Base-by-base conservation (phyloP, 441 rosid genomes). In the Breynia disticha region DNA sequence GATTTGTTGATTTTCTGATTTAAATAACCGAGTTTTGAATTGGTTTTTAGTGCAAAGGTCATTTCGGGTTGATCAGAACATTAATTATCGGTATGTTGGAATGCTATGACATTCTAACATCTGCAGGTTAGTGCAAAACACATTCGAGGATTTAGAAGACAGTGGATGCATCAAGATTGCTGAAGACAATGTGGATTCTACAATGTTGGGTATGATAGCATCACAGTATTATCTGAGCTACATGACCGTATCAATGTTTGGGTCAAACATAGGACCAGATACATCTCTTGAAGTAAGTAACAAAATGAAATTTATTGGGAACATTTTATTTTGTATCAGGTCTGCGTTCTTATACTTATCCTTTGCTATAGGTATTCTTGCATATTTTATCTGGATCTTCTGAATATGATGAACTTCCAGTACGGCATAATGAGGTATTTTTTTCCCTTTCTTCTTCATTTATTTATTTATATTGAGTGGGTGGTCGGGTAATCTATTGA, bases 81-180 rank as follows among this genome's bases (percentile, higher is more conserved):
- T 41, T 9, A 12, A 7, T 37, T 52, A 51, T 42, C 12, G 50
- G 43, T n/a, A 32, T 13, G 22, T 22, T 42, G 38, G 19, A 47
- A 37, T 62, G 52, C 41, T 28, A 41, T 46, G 59, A 46, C n/a
- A 24, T 11, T 39, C 52, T 39, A 15, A 61, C 56, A 71, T 65
- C 65, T 58, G 64, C 78, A 94, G 99, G 69, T 80, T 94, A 78
- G 91, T 84, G 62, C 95, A 81, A 46, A 80, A 73, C 75, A 89
- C 99, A 57, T 94, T 94, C 73, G 99, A 94, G 73, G 97, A 89
- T 72, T 86, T 94, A 66, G 99, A 94, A 75, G 99, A 89, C 59
- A 80, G 97, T 76, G 99, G 96, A 52, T 94, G 99, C 77, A 79
- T 94, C 65, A 89, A 80, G 72, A 80, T 78, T 53, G 70, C 73